phyloP scores from a whole-genome alignment of 148 eudicot species.

The Suaeda aralocaspica region DNA sequence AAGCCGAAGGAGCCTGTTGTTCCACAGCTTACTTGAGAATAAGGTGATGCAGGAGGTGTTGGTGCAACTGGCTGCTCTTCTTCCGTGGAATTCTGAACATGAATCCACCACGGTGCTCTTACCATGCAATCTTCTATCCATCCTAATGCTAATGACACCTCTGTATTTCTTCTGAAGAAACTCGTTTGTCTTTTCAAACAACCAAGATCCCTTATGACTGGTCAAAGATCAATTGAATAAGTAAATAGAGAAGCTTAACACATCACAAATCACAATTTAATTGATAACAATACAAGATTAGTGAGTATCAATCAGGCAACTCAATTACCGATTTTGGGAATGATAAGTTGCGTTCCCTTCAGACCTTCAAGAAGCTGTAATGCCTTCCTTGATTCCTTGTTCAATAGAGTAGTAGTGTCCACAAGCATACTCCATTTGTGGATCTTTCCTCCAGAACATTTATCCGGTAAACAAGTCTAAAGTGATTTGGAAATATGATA shows the following conservation, averaged over 20 bases:
- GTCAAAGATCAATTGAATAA: constrained; percentile 2
- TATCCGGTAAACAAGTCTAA: constrained; percentile 37
- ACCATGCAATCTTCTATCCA: constrained; percentile 82
- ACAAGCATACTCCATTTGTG: constrained; percentile 68
- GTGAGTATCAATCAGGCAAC: neutral
- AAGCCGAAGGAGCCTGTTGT: constrained; percentile 16
- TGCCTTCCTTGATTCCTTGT: constrained; percentile 62
- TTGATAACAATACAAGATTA: neutral
- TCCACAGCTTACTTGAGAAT: constrained; percentile 34
- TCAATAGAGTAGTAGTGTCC: constrained; percentile 57
- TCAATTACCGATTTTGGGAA: constrained; percentile 68
- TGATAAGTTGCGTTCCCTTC: constrained; percentile 61
- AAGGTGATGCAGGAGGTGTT: constrained; percentile 58
- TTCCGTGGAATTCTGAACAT: constrained; percentile 55
- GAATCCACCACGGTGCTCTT: constrained; percentile 68
- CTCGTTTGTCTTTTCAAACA: constrained; percentile 51
- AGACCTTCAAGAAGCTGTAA: constrained; percentile 81
- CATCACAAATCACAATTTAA: neutral
- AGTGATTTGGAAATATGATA: neutral
- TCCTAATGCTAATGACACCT: constrained; percentile 52
- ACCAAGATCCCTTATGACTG: constrained; percentile 72
- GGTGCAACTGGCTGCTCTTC: constrained; percentile 46
- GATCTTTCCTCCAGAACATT: constrained; percentile 20
- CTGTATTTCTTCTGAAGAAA: constrained; percentile 54
- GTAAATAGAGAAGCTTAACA: neutral